Conservation (phyloP, 495 filamentous ascomycete species). For the Amniculicola lignicola region DNA sequence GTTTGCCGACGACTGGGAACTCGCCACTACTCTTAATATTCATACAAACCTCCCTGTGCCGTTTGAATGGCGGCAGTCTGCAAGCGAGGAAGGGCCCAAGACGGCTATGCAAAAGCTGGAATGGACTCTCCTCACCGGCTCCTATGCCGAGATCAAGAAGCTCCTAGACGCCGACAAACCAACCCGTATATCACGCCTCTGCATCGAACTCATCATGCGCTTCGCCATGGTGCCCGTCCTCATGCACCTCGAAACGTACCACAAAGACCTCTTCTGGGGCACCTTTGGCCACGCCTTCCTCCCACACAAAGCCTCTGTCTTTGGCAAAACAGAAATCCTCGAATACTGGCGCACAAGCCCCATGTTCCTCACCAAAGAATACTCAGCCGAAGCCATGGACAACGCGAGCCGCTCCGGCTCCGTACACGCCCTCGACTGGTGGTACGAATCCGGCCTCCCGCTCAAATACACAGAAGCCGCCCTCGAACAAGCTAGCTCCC, state of each 20-base stretch:
- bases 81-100: constrained; percentile 48
- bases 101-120: constrained; percentile 59
- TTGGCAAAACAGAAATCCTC: constrained; percentile 77
- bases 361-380: constrained; percentile 74
- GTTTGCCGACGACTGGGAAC: constrained; percentile 82
- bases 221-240: constrained; percentile 78
- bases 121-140: constrained; percentile 72
- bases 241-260: constrained; percentile 71
- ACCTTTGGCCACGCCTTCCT: constrained; percentile 78
- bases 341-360: constrained; percentile 84
- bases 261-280: constrained; percentile 75
- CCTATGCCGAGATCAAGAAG: constrained; percentile 60
- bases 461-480: constrained; percentile 81
- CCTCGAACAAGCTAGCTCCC: constrained; percentile 77
- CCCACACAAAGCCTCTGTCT: constrained; percentile 81
- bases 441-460: constrained; percentile 73
- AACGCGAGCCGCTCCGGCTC: constrained; percentile 80
- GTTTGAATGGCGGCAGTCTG: constrained; percentile 59
- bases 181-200: constrained; percentile 71
- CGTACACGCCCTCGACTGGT: constrained; percentile 85
- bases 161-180: constrained; percentile 66
- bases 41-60: constrained; percentile 73
- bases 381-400: constrained; percentile 76
- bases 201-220: constrained; percentile 85
- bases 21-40: constrained; percentile 73